Conservation (phyloP, 441 rosid genomes). For the Adansonia gregorii region DNA sequence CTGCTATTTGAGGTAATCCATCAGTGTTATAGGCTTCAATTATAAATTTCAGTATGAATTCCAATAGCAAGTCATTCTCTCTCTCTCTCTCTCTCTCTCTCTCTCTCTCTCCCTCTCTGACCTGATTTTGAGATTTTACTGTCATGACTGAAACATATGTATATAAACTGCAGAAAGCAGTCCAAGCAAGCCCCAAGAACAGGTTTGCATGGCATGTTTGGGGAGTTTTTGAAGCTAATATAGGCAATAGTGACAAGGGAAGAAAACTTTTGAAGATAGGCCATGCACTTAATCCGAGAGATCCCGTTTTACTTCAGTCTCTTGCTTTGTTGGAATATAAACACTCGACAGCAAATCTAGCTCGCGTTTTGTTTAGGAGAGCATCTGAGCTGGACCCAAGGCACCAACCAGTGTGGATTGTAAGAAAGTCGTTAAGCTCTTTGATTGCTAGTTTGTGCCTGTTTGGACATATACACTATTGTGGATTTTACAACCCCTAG, state of each 20-base stretch:
- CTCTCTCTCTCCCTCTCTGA: neutral
- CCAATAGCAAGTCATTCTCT: neutral
- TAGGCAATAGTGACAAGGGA: slow-evolving; percentile 67
- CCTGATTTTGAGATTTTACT: neutral
- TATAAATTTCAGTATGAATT: neutral
- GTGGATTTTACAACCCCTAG: neutral
- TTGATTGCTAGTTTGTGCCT: neutral
- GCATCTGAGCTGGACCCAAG: slow-evolving; percentile 84
- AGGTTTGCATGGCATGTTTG: slow-evolving; percentile 97
- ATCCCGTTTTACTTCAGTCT: slow-evolving; percentile 93
- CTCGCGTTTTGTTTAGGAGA: slow-evolving; percentile 70
- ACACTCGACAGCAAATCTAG: slow-evolving; percentile 73
- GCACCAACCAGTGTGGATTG: slow-evolving; percentile 96
- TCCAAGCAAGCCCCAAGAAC: slow-evolving; percentile 93
- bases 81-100: neutral
- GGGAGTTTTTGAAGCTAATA: slow-evolving; percentile 86
- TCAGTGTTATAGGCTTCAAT: too few species aligned
- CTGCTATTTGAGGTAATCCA: slow-evolving; percentile 74
- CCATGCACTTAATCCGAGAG: slow-evolving; percentile 83
- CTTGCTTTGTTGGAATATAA: slow-evolving; percentile 88
- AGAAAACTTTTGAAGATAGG: slow-evolving; percentile 92
- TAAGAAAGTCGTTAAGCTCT: slow-evolving; percentile 45
- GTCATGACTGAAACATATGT: neutral
- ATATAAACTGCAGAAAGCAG: slow-evolving; percentile 65
- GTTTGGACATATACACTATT: neutral